These are phyloP conservation scores for Mallotus repandus DNA, from an alignment of 441 rosid species.

Conservation along the genomic window DNA sequence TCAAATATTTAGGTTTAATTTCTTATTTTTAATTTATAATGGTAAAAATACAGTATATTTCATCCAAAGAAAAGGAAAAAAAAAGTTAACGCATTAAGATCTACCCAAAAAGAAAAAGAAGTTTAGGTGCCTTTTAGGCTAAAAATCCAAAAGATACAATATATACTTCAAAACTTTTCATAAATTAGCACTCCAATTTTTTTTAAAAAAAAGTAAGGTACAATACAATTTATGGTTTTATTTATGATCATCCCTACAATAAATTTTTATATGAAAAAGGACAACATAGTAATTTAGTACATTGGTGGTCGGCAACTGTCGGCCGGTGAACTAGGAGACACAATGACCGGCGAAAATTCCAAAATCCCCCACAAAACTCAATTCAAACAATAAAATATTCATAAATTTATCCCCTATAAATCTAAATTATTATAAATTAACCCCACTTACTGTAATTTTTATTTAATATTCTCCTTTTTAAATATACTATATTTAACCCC, in stretches of 20 bases:
- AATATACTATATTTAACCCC: not conserved
- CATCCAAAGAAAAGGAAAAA: too few species aligned
- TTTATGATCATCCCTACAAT: not conserved
- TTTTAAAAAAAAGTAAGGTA: too few species aligned
- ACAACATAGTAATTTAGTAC: slow-evolving; percentile 30
- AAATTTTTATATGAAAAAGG: slow-evolving; percentile 30
- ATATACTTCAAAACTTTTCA: too few species aligned
- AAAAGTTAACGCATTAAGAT: too few species aligned
- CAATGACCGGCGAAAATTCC: slow-evolving; percentile 33
- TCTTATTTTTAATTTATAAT: too few species aligned
- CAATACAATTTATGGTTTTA: too few species aligned
- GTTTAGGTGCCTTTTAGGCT: too few species aligned
- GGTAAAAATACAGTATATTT: too few species aligned
- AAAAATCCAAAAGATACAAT: too few species aligned
- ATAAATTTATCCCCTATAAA: not conserved
- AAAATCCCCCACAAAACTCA: slow-evolving; percentile 6
- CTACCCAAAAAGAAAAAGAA: too few species aligned
- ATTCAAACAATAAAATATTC: not conserved
- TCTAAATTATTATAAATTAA: not conserved
- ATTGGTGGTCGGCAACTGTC: slow-evolving; percentile 64
- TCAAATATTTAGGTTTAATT: too few species aligned
- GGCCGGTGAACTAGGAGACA: slow-evolving; percentile 51
- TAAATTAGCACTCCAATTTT: too few species aligned
- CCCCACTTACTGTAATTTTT: not conserved
- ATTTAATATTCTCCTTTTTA: not conserved